Evolutionary conservation across 2,329 filamentous ascomycete species (phyloP).

Genomic region (Cladosporium sphaerospermum): DNA sequence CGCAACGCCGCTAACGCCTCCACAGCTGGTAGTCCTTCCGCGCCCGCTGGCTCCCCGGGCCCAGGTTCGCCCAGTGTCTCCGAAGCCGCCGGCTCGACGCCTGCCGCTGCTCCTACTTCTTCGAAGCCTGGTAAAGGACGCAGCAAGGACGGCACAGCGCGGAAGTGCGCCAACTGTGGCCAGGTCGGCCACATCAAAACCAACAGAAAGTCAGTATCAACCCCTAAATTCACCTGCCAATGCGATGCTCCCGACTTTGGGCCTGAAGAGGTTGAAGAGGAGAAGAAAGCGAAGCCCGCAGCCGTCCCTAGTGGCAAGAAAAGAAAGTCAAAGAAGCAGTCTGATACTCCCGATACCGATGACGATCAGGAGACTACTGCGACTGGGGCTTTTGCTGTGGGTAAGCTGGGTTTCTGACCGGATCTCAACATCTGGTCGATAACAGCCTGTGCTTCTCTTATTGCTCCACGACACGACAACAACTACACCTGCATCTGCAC

Average conservation of each 20-base stretch:
- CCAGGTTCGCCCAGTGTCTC: conserved; percentile 28
- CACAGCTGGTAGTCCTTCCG: conserved; percentile 41
- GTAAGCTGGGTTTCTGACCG: conserved; percentile 7
- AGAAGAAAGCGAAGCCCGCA: not conserved
- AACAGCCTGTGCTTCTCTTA: no score
- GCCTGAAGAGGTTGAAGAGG: not conserved
- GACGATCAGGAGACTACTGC: not conserved
- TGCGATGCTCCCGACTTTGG: conserved; percentile 7
- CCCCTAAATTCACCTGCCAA: conserved; percentile 19
- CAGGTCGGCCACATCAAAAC: conserved; percentile 97
- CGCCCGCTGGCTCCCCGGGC: conserved; percentile 36
- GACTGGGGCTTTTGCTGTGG: not conserved
- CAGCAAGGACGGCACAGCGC: conserved; percentile 60
- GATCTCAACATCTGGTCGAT: conserved; percentile 7
- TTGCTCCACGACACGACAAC: no score
- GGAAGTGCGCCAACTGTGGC: conserved; percentile 97
- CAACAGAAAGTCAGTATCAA: conserved; percentile 78
- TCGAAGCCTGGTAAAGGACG: conserved; percentile 31
- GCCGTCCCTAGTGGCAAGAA: not conserved
- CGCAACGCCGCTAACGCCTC: conserved; percentile 35
- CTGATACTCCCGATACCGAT: not conserved
- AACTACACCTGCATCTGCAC: no score
- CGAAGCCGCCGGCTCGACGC: not conserved
- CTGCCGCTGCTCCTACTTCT: conserved; percentile 26
- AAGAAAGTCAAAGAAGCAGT: not conserved